Evolutionary conservation across 2,329 filamentous ascomycete genomes (phyloP), one percentile per base, ranked within the genome.

Genomic region (Cyphellophora europaea): DNA sequence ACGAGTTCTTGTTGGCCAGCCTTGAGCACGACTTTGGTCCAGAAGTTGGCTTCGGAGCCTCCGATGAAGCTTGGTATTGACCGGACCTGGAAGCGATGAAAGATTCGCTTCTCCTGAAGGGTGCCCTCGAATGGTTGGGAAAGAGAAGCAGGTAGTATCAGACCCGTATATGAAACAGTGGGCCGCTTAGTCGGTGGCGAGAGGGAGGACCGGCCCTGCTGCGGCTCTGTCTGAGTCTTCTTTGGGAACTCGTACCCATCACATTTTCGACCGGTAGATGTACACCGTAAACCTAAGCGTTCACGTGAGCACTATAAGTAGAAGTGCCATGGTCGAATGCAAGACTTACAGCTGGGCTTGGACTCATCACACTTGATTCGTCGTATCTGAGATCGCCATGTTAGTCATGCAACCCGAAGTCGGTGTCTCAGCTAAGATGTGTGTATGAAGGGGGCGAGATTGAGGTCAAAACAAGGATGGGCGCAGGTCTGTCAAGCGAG

Each of bases 41-140:
- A 82, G 49, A 82, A 82, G 2, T 68, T 63, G 13, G 69, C 72
- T 49, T 80, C 73, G 41, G 82, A 82, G 51, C 77, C 81, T 10
- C 78, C 77, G 0, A 77, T 79, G 5, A 82, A 59, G 48, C 79
- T 74, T 30, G 59, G 69, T 2, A 76, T 72, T 0, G 78, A 79
- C 28, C 73, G 72, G 16, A 68, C 61, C 27, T 70, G 68, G 47
- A 81, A 80, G 10, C 79, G 57, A 37, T 75, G 67, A 48, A 79
- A 79, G 47, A 79, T 79, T 32, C 69, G 65, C 12, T 62, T 65
- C 41, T 81, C 75, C 31, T 63, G 59, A 4, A 63, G 56, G 35
- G 61, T 57, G 18, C 78, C 65, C 5, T 66, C 58, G n/a, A 75
- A 55, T 14, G 53, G 58, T 10, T 12, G 61, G 47, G 16, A 61